These are phyloP conservation scores for Hamamelis virginiana DNA, from an alignment of 164 flowering plant species.

Conservation along the genomic window DNA sequence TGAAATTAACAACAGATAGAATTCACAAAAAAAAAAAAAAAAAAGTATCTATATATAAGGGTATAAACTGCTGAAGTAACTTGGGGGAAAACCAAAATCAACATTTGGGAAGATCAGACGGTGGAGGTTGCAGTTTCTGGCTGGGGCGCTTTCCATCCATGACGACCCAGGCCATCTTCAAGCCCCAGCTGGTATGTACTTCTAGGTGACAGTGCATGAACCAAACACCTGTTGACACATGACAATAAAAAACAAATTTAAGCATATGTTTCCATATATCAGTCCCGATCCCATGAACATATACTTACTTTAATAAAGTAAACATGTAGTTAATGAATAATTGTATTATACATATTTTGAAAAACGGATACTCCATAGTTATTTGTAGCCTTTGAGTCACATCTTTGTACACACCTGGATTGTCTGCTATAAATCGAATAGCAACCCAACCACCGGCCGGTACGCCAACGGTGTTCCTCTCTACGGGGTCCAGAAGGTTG, in stretches of 20 bases:
- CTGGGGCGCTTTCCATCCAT: constrained; percentile 40
- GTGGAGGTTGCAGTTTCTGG: constrained; percentile 51
- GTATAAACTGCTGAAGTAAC: too few species aligned
- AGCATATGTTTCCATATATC: too few species aligned
- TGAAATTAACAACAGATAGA: not conserved
- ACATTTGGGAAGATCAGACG: constrained; percentile 56
- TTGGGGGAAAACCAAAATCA: constrained; percentile 17
- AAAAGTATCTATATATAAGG: too few species aligned
- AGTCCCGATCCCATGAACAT: too few species aligned
- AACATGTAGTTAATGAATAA: too few species aligned
- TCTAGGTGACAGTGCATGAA: constrained; percentile 58
- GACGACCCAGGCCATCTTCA: constrained; percentile 54
- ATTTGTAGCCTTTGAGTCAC: too few species aligned
- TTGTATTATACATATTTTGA: too few species aligned
- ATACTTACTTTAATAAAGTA: too few species aligned
- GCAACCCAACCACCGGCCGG: constrained; percentile 66
- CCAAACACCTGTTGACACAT: constrained; percentile 42
- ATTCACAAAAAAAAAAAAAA: too few species aligned
- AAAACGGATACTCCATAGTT: too few species aligned
- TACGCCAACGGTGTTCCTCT: constrained; percentile 58
- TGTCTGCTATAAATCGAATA: constrained; percentile 56
- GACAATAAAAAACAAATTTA: not conserved
- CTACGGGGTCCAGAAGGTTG: constrained; percentile 53
- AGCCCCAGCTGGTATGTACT: constrained; percentile 58
- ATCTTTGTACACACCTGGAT: constrained; percentile 40